phyloP scores from a whole-genome alignment of 306 rosid species.

The Potentilla sterilis region DNA sequence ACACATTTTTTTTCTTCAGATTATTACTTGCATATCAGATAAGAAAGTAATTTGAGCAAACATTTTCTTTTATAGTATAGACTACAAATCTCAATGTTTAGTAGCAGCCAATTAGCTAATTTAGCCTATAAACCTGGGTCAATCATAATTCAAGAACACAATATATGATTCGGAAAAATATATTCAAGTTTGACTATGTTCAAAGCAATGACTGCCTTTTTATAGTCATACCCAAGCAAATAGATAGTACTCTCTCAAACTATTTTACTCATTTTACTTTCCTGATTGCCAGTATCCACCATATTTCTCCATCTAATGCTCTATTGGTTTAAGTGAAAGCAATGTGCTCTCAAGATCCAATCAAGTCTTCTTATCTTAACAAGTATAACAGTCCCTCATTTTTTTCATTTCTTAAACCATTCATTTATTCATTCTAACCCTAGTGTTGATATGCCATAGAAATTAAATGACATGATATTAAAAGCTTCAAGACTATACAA shows the following conservation, averaged over 20 bases:
- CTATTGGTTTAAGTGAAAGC: background rate
- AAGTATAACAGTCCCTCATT: background rate
- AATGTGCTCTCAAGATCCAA: background rate
- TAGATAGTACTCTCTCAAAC: background rate
- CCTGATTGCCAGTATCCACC: background rate
- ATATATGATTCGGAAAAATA: background rate
- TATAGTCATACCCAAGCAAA: background rate
- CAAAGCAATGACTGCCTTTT: background rate
- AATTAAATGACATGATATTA: background rate
- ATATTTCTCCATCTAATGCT: background rate
- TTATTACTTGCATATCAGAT: background rate
- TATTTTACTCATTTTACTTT: background rate
- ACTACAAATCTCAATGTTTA: background rate
- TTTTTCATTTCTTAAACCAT: background rate
- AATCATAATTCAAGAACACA: background rate
- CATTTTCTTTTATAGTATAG: background rate
- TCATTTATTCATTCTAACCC: background rate
- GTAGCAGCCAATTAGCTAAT: background rate
- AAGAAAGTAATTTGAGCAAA: background rate
- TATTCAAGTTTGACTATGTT: background rate
- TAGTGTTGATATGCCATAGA: background rate
- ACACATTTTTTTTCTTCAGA: constrained; percentile 21
- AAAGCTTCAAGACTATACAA: background rate
- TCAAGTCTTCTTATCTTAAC: background rate
- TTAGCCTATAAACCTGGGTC: background rate